Conservation (phyloP, 1,139 yeast species). For the Pichia cactophila region DNA sequence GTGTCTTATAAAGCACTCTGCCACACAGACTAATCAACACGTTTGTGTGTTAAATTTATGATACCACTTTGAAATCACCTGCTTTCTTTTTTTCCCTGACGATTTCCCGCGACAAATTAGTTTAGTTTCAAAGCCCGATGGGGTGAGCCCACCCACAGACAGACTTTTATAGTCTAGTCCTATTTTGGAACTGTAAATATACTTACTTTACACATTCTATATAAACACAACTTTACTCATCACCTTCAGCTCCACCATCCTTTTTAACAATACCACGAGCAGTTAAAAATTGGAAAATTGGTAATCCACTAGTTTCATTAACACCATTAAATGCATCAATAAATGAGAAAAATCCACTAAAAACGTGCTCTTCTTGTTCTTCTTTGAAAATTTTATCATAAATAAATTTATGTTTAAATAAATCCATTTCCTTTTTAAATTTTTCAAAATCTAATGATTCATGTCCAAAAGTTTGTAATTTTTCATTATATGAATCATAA, state of each 20-base stretch:
- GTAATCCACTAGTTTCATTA: constrained; percentile 24
- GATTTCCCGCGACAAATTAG: too few species aligned
- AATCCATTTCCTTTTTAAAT: constrained; percentile 66
- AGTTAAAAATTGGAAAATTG: constrained; percentile 66
- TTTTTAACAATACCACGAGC: constrained; percentile 42
- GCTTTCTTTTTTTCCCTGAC: not conserved
- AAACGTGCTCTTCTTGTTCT: constrained; percentile 80
- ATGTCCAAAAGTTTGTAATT: constrained; percentile 71
- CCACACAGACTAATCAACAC: too few species aligned
- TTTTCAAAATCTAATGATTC: constrained; percentile 64
- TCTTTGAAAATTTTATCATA: constrained; percentile 89
- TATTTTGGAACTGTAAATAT: too few species aligned
- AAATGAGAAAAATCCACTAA: constrained; percentile 82
- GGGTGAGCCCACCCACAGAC: too few species aligned
- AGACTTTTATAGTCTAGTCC: too few species aligned
- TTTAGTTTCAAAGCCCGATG: too few species aligned
- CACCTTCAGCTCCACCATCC: not conserved
- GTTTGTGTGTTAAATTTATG: not conserved
- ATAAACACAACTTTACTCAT: not conserved
- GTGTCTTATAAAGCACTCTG: too few species aligned
- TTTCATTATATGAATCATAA: constrained; percentile 74
- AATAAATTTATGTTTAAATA: constrained; percentile 78
- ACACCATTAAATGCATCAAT: constrained; percentile 66
- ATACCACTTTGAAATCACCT: not conserved
- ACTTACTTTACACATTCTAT: too few species aligned